Conservation (phyloP, 2,329 filamentous ascomycete genomes). For the Colletotrichum agaves region DNA sequence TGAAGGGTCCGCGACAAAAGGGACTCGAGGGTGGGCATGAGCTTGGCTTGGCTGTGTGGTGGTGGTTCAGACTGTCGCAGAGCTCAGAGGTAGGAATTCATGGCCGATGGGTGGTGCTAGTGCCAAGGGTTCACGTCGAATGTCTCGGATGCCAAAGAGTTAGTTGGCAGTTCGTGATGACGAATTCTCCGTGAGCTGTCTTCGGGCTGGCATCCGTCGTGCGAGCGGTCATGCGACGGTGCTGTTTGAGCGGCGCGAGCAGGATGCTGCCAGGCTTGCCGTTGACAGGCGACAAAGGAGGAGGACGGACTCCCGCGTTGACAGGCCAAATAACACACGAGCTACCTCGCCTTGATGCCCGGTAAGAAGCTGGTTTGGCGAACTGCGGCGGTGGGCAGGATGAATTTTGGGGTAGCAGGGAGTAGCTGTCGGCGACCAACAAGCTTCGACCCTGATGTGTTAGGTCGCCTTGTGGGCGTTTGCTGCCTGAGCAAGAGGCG, state of each 20-base stretch:
- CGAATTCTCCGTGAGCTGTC: neutral
- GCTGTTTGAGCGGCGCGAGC: neutral
- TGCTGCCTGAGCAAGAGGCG: neutral
- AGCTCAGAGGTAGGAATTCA: slow-evolving; percentile 26
- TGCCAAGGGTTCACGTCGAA: slow-evolving; percentile 4
- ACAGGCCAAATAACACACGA: neutral
- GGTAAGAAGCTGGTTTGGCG: slow-evolving; percentile 12
- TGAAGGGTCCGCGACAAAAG: slow-evolving; percentile 2
- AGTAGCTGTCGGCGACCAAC: slow-evolving; percentile 25
- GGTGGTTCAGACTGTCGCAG: slow-evolving; percentile 33
- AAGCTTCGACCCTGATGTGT: slow-evolving; percentile 23
- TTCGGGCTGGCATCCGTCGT: neutral
- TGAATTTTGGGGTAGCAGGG: slow-evolving; percentile 7
- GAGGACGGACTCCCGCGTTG: slow-evolving; percentile 8
- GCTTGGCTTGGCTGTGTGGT: neutral
- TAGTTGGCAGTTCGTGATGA: neutral
- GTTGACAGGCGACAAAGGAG: neutral
- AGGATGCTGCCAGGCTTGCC: slow-evolving; percentile 4
- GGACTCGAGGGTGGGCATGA: neutral
- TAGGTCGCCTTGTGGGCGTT: neutral
- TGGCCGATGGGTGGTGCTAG: slow-evolving; percentile 9
- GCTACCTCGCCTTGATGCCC: neutral
- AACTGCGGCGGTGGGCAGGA: slow-evolving; percentile 9
- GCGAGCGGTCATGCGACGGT: slow-evolving; percentile 13
- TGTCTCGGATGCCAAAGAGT: slow-evolving; percentile 15